Base-by-base conservation (phyloP, 2,329 filamentous ascomycete species). In the Paracoccidioides lutzii region DNA sequence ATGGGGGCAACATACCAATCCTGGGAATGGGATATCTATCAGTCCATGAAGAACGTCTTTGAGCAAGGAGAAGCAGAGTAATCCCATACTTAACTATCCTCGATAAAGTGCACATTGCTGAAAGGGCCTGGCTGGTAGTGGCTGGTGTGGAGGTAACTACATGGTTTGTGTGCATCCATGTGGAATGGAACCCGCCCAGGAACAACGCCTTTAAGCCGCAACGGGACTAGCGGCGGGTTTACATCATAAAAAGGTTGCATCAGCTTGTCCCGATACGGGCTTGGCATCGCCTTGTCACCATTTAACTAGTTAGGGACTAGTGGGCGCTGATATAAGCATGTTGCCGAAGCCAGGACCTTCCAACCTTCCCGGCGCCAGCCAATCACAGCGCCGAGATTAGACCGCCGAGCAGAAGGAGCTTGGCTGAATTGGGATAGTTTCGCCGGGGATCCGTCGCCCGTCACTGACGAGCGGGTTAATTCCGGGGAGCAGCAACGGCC, bases 181-280 rank as follows among this genome's bases (percentile, higher is more conserved):
- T n/a, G 22, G 22, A 22, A 22, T 22, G n/a, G 28, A 28, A 15
- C 42, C 15, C 42, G 42, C 6, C 12, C 44, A 46, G 44, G 44
- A 15, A 46, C 44, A 12, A n/a, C 8, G 2, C 3, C 6, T n/a
- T 12, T 10, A 12, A 22, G 9, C 28, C 28, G n/a, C 4, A 37
- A 33, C 14, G 3, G 45, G 8, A 10, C 45, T 49, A 49, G 45
- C 12, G 14, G 10, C 32, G 12, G 45, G n/a, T 3, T 32, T 15
- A 49, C 45, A 32, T 49, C 45, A 49, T 49, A 49, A 35, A 35
- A 49, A 49, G 45, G 45, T 49, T 49, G 45, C 45, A 49, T 49
- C 45, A 49, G 10, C 12, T 22, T 22, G 22, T 22, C 22, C 22
- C 22, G 22, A 22, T 22, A 22, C 1, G 10, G 45, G 45, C 48